Evolutionary conservation across 345 rosid genomes (phyloP), one percentile per base, ranked within the genome.

Genomic region (Leavenworthia alabamica): DNA sequence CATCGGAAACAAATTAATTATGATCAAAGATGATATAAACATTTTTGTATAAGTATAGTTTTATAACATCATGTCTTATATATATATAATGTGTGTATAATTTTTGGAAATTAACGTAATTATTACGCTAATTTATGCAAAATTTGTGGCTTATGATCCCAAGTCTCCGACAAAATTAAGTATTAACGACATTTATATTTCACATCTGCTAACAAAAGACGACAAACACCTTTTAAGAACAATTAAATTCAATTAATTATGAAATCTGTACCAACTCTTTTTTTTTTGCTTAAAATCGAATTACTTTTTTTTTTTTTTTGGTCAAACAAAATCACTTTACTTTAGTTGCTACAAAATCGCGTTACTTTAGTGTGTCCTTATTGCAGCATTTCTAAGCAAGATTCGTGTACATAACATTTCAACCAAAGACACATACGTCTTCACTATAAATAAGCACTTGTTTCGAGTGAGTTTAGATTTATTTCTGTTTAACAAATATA

Each of bases 141-240:
- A 35, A 44, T 50, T 60, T 71, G 58, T 71, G 58, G 75, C 71
- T 57, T 16, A 49, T 71, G 75, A 71, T 64, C 55, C 75, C 66
- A 64, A 13, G 32, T 65, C 42, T 32, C 75, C 75, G 75, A 71
- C 71, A 71, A 57, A 33, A 58, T 20, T 24, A 26, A 56, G 45
- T 57, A 64, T 42, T 57, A 49, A 50, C 60, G 75, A 64, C 71
- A 35, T 64, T 50, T 64, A 2, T 49, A 27, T 71, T 33, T 64
- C 56, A 43, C 61, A 43, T 64, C 56, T 71, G 28, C 16, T 58
- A 41, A 71, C 49, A 39, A 62, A 62, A 55, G 33, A 58, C 42
- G 61, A 56, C 70, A 71, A 49, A 42, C 41, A 58, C 60, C 44
- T 56, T 55, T 64, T 10, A 17, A 49, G 13, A 24, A 47, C 31